Percentiles rank a stretch among this genome's conserved stretches.
These are phyloP conservation scores for Fraxinus quadrangulata DNA, from an alignment of 257 asterid species.

Conservation along the genomic window DNA sequence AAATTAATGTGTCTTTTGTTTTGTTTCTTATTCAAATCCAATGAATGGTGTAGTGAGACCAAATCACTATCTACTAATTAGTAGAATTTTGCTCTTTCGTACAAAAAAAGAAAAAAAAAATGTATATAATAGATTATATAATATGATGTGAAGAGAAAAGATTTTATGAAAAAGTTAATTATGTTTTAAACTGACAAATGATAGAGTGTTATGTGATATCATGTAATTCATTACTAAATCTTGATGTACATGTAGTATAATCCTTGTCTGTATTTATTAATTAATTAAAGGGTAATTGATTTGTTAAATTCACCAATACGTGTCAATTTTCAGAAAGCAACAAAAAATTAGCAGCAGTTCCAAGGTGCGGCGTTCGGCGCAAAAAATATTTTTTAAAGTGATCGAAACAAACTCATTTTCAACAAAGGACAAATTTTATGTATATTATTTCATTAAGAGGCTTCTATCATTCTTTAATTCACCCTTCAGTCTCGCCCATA, in stretches of 20 bases:
- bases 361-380: conserved; percentile 99
- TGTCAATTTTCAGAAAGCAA: conserved; percentile 31
- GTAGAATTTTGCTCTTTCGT: no score
- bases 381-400: conserved; percentile 34
- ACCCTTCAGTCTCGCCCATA: conserved; percentile 22
- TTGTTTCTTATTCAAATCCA: conserved; percentile 16
- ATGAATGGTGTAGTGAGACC: conserved; percentile 28
- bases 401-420: conserved; percentile 35
- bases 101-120: no score
- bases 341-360: conserved; percentile 64
- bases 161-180: no score
- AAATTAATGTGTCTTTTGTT: no score
- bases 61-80: conserved; percentile 29
- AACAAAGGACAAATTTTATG: conserved; percentile 4
- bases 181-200: no score
- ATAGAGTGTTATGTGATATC: no score
- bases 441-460: neutral
- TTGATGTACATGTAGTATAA: no score
- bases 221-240: no score
- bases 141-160: no score
- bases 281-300: conserved; percentile 16
- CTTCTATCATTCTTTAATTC: conserved; percentile 4
- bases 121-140: no score
- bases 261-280: neutral
- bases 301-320: conserved; percentile 30